Evolutionary conservation across 768 basidiomycete species (phyloP).

Genomic region (Cystobasidiopsis lactophilus): DNA sequence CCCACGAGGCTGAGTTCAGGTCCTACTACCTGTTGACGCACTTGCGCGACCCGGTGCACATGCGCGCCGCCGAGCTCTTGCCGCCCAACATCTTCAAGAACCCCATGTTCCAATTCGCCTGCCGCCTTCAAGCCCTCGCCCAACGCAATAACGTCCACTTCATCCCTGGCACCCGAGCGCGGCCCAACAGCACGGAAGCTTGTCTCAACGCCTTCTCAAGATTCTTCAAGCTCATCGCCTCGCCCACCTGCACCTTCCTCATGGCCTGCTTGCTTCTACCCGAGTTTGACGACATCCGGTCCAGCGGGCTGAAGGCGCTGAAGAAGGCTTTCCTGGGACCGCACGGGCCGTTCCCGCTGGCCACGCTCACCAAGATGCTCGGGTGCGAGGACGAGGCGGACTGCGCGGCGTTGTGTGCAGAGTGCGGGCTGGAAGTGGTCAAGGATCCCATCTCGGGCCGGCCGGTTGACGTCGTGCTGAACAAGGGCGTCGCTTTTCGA

Average conservation of each 20-base stretch:
- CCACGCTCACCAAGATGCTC: slow-evolving; percentile 22
- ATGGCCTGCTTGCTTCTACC: slow-evolving; percentile 71
- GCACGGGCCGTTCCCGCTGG: slow-evolving; percentile 20
- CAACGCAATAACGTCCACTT: slow-evolving; percentile 39
- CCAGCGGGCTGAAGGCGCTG: slow-evolving; percentile 35
- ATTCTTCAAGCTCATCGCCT: slow-evolving; percentile 48
- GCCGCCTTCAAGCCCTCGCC: slow-evolving; percentile 54
- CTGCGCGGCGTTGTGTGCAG: slow-evolving; percentile 20
- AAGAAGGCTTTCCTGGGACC: slow-evolving; percentile 35
- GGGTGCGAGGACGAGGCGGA: slow-evolving; percentile 25
- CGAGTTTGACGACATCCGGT: slow-evolving; percentile 42
- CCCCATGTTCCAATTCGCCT: slow-evolving; percentile 61
- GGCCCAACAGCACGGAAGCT: slow-evolving; percentile 43
- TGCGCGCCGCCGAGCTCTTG: slow-evolving; percentile 21
- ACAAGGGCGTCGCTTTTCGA: slow-evolving; percentile 11
- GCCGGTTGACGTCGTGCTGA: slow-evolving; percentile 10
- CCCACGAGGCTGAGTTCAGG: slow-evolving; percentile 83
- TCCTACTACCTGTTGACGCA: slow-evolving; percentile 84
- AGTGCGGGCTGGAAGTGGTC: slow-evolving; percentile 18
- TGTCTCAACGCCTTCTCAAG: slow-evolving; percentile 32
- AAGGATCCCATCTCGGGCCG: slow-evolving; percentile 1
- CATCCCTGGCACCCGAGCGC: slow-evolving; percentile 19
- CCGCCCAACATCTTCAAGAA: slow-evolving; percentile 41
- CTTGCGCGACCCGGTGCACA: slow-evolving; percentile 42
- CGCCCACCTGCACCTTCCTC: slow-evolving; percentile 54